Conservation (phyloP, 108 stramenopile genomes). For the Skeletonema marinoi region DNA sequence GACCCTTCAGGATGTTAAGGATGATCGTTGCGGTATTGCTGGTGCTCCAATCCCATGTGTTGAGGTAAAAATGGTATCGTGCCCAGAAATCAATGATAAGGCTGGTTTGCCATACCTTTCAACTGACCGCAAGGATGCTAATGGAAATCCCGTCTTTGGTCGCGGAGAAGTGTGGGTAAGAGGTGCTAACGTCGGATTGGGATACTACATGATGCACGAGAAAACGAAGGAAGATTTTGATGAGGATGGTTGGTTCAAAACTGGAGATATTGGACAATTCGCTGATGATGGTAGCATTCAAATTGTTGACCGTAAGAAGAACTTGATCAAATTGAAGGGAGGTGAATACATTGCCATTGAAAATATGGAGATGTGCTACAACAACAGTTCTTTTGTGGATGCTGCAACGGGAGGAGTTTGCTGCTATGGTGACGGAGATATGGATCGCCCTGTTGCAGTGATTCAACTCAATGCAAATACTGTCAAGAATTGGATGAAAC, state of each 20-base stretch:
- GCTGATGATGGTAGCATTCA: constrained; percentile 78
- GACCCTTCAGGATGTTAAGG: constrained; percentile 69
- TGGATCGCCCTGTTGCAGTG: constrained; percentile 87
- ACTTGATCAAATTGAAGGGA: constrained; percentile 92
- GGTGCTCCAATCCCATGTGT: constrained; percentile 73
- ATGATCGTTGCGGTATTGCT: constrained; percentile 74
- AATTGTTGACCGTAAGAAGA: constrained; percentile 93
- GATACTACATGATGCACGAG: constrained; percentile 88
- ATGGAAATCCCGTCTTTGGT: constrained; percentile 74
- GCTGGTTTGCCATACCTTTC: constrained; percentile 73
- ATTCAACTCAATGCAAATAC: constrained; percentile 68
- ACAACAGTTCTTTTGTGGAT: constrained; percentile 74
- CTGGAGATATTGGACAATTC: constrained; percentile 92
- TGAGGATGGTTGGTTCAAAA: constrained; percentile 85
- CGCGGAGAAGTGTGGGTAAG: constrained; percentile 79
- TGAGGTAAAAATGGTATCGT: constrained; percentile 80
- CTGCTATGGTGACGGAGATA: constrained; percentile 89
- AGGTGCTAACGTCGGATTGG: constrained; percentile 70
- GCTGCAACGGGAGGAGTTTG: constrained; percentile 79
- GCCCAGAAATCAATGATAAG: constrained; percentile 83
- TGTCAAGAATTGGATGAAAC: constrained; percentile 77
- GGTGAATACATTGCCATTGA: constrained; percentile 93
- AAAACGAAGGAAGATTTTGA: constrained; percentile 80
- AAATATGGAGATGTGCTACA: constrained; percentile 85
- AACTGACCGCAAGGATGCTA: constrained; percentile 64